A percentile compares a stretch with the other conserved stretches of the same genome.
Evolutionary conservation across 2,329 filamentous ascomycete species (phyloP).

Genomic region (Fusarium nygamai): DNA sequence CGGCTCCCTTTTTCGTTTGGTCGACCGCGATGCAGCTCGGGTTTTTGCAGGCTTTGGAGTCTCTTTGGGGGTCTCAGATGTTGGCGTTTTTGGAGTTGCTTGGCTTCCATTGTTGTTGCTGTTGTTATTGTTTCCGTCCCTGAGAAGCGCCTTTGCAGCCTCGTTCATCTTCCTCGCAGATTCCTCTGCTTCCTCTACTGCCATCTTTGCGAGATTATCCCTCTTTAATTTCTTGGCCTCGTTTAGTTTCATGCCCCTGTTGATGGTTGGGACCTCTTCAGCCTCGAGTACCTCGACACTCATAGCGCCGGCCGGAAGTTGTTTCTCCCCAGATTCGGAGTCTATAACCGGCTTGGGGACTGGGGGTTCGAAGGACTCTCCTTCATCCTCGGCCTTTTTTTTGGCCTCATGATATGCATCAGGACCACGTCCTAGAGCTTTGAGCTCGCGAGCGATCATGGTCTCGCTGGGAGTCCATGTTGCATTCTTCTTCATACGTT

Average conservation of each 20-base stretch:
- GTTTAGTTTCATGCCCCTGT: constrained; percentile 81
- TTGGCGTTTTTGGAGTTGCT: constrained; percentile 41
- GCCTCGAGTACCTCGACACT: constrained; percentile 65
- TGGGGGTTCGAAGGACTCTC: constrained; percentile 65
- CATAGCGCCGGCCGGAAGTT: constrained; percentile 68
- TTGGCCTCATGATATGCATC: constrained; percentile 71
- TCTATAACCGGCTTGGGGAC: constrained; percentile 54
- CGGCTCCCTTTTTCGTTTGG: constrained; percentile 59
- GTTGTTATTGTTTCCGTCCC: constrained; percentile 38
- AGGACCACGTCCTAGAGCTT: constrained; percentile 72
- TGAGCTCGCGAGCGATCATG: constrained; percentile 84
- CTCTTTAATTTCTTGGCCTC: constrained; percentile 80
- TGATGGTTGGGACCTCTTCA: constrained; percentile 72
- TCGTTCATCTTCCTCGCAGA: constrained; percentile 64
- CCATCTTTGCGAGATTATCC: constrained; percentile 69
- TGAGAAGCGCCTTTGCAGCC: constrained; percentile 58
- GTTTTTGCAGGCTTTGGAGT: constrained; percentile 41
- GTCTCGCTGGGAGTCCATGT: constrained; percentile 86
- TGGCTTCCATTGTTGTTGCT: constrained; percentile 20
- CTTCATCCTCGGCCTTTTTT: constrained; percentile 72
- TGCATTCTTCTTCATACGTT: constrained; percentile 92
- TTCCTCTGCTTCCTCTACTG: constrained; percentile 70
- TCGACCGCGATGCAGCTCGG: constrained; percentile 47
- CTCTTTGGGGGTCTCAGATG: constrained; percentile 43
- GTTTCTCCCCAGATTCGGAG: constrained; percentile 60